A percentile compares a stretch with the other conserved stretches of the same genome.
These are phyloP conservation scores for Skeletonema grethae DNA, from an alignment of 108 stramenopile genomes.

Conservation along the genomic window DNA sequence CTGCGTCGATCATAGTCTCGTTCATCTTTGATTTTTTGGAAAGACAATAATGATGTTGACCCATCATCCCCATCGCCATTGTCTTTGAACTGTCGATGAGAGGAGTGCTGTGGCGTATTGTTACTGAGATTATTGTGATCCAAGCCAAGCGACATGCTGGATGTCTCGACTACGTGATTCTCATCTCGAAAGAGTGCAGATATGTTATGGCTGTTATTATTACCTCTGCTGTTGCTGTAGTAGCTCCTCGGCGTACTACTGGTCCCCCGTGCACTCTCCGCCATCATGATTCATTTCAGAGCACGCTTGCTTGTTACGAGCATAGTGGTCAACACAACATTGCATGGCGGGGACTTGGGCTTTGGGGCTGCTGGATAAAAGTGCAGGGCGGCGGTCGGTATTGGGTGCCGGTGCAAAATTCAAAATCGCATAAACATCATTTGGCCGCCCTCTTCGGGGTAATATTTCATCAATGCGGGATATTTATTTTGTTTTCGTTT, in stretches of 20 bases:
- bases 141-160: neutral
- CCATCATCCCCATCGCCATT: neutral
- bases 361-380: too few relatives aligned
- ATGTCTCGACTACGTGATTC: neutral
- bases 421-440: too few relatives aligned
- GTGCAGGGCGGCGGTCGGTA: too few relatives aligned
- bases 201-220: neutral
- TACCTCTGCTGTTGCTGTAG: neutral
- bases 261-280: neutral
- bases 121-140: neutral
- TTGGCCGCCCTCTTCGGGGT: too few relatives aligned
- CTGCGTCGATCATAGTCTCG: neutral
- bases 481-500: too few relatives aligned
- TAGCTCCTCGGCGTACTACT: neutral
- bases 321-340: too few relatives aligned
- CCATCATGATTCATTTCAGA: neutral
- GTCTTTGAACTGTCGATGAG: neutral
- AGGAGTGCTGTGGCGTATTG: neutral
- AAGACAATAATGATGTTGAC: neutral
- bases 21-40: neutral
- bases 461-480: too few relatives aligned
- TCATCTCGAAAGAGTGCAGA: slow-evolving; percentile 1
- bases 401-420: too few relatives aligned
- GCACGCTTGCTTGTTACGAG: neutral
- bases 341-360: too few relatives aligned